These are phyloP conservation scores for Nakazawaea anatomiae DNA, from an alignment of 805 yeast genomes.

Conservation along the genomic window DNA sequence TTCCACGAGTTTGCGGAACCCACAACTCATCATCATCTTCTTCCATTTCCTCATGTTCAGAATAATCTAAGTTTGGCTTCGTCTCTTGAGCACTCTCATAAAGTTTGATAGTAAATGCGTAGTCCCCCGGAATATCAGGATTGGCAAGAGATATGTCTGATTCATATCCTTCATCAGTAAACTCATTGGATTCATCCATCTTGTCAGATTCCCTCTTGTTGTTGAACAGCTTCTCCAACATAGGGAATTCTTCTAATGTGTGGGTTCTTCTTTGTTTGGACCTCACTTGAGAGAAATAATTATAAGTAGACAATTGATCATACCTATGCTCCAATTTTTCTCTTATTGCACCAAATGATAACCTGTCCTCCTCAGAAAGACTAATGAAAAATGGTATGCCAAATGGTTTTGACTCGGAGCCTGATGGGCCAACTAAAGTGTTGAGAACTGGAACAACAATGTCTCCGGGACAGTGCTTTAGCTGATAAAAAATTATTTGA, in stretches of 20 bases:
- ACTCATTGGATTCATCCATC: slow-evolving; percentile 14
- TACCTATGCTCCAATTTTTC: slow-evolving; percentile 46
- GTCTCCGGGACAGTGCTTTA: slow-evolving; percentile 36
- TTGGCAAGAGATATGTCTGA: slow-evolving; percentile 48
- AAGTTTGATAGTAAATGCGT: slow-evolving; percentile 41
- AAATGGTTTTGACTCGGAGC: slow-evolving; percentile 42
- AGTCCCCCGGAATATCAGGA: slow-evolving; percentile 43
- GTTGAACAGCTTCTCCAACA: slow-evolving; percentile 12
- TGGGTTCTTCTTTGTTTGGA: slow-evolving; percentile 13
- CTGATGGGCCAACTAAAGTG: slow-evolving; percentile 30
- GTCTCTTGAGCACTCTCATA: slow-evolving; percentile 26
- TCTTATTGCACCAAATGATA: slow-evolving; percentile 53
- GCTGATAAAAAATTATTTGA: slow-evolving; percentile 54
- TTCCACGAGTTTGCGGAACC: slow-evolving; percentile 36
- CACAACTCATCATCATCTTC: slow-evolving; percentile 28
- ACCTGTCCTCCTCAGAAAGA: slow-evolving; percentile 43
- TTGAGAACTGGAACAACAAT: slow-evolving; percentile 58
- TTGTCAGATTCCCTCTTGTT: not conserved
- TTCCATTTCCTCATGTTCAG: slow-evolving; percentile 12
- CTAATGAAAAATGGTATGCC: slow-evolving; percentile 76
- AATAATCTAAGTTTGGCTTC: slow-evolving; percentile 14
- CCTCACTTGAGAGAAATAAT: slow-evolving; percentile 25
- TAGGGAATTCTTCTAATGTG: slow-evolving; percentile 20
- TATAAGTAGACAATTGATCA: slow-evolving; percentile 40
- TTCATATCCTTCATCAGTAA: slow-evolving; percentile 30